phyloP scores from a whole-genome alignment of 495 filamentous ascomycete species.

The Lentithecium fluviatile region DNA sequence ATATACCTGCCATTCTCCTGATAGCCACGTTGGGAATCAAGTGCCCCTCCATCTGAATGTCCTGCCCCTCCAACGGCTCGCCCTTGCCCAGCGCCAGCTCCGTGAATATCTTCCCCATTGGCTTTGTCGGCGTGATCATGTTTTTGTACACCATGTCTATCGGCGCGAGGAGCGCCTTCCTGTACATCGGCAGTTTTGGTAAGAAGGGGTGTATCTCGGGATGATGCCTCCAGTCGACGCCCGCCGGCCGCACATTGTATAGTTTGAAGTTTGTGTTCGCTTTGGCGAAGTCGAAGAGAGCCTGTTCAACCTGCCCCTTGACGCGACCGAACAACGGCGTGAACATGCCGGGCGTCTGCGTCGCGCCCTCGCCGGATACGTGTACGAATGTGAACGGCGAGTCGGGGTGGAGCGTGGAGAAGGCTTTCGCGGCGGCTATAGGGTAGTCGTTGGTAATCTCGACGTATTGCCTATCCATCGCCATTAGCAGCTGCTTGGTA shows the following conservation, averaged over 20 bases:
- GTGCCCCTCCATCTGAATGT: conserved; percentile 49
- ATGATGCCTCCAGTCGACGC: conserved; percentile 52
- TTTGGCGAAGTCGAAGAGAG: conserved; percentile 50
- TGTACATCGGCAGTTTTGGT: conserved; percentile 36
- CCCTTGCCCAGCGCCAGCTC: conserved; percentile 61
- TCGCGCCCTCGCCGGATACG: conserved; percentile 62
- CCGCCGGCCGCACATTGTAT: conserved; percentile 54
- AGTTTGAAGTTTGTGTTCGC: conserved; percentile 48
- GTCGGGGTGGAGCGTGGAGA: conserved; percentile 51
- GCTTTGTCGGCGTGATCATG: conserved; percentile 46
- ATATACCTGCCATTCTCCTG: conserved; percentile 48
- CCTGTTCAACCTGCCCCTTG: conserved; percentile 63
- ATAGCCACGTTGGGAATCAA: conserved; percentile 52
- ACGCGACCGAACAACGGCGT: conserved; percentile 57
- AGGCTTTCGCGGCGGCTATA: conserved; percentile 60
- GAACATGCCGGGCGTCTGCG: conserved; percentile 50
- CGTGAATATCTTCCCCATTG: conserved; percentile 49
- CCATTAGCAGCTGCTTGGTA: background rate
- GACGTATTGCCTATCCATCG: conserved; percentile 57
- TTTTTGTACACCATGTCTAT: conserved; percentile 24
- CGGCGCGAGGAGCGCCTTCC: conserved; percentile 28
- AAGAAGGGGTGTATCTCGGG: conserved; percentile 52
- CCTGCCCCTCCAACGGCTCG: conserved; percentile 46
- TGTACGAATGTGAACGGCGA: conserved; percentile 65
- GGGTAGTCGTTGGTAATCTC: conserved; percentile 66